Evolutionary conservation across 495 filamentous ascomycete species (phyloP), one percentile per base, ranked within the genome.

Genomic region (Extremus antarcticus): DNA sequence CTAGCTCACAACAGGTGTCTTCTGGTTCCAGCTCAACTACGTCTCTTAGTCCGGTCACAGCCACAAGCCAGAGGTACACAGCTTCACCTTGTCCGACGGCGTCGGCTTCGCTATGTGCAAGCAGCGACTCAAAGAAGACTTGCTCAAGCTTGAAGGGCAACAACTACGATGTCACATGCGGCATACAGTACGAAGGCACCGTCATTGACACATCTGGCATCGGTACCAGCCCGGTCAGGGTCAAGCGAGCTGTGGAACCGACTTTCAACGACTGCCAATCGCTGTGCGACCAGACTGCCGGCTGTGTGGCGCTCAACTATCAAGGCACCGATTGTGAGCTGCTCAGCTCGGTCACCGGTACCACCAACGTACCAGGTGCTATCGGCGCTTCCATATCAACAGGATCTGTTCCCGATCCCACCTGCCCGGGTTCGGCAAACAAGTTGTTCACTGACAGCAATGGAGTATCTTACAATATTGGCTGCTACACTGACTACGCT

Each of bases 301-400:
- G 55, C 22, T 62, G 59, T 23, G 51, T 52, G n/a, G 55, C 50
- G 1, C 47, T 55, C 10, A 58, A 57, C 40, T 58, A 55, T 39
- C 48, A 50, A 10, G 47, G 47, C 55, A 55, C 29, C 10, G 47
- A 16, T 17, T 61, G 59, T 50, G 53, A 50, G 19, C 22, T 61
- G 1, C 43, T 58, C n/a, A 53, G 55, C 32, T 20, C 43, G 1
- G 22, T 50, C 3, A 54, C 43, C 1, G 56, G 51, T 13, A 32
- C 43, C 20, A 25, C 22, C n/a, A 1, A 17, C 17, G 51, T 54
- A 17, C 40, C 22, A 25, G 56, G 56, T 10, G 56, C 41, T 25
- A 41, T 58, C 11, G 43, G 52, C 16, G 56, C 24, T 4, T 53
- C 29, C 4, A 35, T 35, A 7, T 35, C 29, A 35, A 13, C 7